Conservation (phyloP, 1,284 basidiomycete species). For the Gymnopus androsaceus region DNA sequence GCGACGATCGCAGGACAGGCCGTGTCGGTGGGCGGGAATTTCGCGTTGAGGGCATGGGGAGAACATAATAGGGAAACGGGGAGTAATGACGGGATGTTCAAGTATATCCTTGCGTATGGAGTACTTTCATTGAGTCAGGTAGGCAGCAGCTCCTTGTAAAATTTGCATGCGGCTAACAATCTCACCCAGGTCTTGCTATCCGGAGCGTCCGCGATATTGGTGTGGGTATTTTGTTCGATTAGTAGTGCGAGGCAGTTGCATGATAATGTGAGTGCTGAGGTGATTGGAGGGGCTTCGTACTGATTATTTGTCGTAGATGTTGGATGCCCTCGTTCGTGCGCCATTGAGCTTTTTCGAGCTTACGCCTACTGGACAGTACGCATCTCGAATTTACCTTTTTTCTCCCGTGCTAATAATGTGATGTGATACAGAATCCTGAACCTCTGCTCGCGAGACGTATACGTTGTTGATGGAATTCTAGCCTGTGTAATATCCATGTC, state of each 20-base stretch:
- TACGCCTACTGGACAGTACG: conserved; percentile 77
- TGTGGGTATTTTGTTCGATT: conserved; percentile 82
- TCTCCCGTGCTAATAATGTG: background rate
- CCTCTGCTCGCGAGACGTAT: conserved; percentile 90
- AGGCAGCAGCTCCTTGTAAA: no score
- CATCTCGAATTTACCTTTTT: conserved; percentile 8
- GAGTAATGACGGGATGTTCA: conserved; percentile 58
- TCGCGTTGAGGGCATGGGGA: conserved; percentile 80
- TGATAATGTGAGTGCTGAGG: conserved; percentile 56
- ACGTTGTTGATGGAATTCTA: conserved; percentile 86
- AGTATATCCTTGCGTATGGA: conserved; percentile 65
- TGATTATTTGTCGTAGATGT: conserved; percentile 51
- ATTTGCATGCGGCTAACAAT: no score
- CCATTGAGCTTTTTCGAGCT: conserved; percentile 88
- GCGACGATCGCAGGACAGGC: conserved; percentile 57
- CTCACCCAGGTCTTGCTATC: conserved; percentile 57
- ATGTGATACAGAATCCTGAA: conserved; percentile 65
- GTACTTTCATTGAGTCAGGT: conserved; percentile 55
- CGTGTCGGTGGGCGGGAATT: conserved; percentile 60
- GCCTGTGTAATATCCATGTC: conserved; percentile 74
- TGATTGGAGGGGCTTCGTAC: conserved; percentile 5
- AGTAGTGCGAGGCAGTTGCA: conserved; percentile 77
- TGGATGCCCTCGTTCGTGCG: conserved; percentile 76
- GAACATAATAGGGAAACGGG: conserved; percentile 71
- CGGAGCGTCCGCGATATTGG: conserved; percentile 57